Base-by-base conservation (phyloP, 1,139 yeast genomes). In the Taiozyma onychis region DNA sequence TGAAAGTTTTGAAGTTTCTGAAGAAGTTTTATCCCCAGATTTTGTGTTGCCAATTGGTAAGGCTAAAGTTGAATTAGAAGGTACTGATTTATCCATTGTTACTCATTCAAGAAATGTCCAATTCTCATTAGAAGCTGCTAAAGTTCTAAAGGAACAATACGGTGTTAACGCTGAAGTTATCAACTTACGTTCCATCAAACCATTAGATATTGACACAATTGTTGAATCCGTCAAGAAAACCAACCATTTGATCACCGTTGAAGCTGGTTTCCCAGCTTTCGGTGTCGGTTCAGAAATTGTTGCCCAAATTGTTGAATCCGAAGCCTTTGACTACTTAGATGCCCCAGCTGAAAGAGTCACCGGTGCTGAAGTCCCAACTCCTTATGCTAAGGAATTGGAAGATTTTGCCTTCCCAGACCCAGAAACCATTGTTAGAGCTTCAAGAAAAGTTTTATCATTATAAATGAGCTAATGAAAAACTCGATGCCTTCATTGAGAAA, bases 331-430 rank as follows among this genome's bases (percentile, higher is more conserved):
- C 75, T 88, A 90, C 81, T 83, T 95, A 71, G 99, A 95, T 73
- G 96, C 99, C 57, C 99, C 99, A 62, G 93, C 93, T 61, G 96
- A 87, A 76, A 89, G 99, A 80, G 95, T 91, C 66, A 95, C 99
- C 54, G 99, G 99, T 72, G 95, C 98, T 68, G 99, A 95, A 76
- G 97, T 91, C 39, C 99, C 99, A 70, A 95, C 99, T 62, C 99
- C 99, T 59, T 95, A 95, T 70, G 97, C 97, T 62, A 81, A 84
- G 73, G 95, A 87, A 75, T 82, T 95, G 69, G 99, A 95, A 80
- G 95, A 88, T 75, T 88, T 93, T 70, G 97, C 99, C 52, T 93
- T 95, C 96, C 99, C 99, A 70, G 96, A 91, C 70, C 80, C 88
- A 54, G 95, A 89, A 67, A 82, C 90, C 60, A 87, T 95, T 64